Conservation (phyloP, 495 filamentous ascomycete species). For the Aspergillus steynii region DNA sequence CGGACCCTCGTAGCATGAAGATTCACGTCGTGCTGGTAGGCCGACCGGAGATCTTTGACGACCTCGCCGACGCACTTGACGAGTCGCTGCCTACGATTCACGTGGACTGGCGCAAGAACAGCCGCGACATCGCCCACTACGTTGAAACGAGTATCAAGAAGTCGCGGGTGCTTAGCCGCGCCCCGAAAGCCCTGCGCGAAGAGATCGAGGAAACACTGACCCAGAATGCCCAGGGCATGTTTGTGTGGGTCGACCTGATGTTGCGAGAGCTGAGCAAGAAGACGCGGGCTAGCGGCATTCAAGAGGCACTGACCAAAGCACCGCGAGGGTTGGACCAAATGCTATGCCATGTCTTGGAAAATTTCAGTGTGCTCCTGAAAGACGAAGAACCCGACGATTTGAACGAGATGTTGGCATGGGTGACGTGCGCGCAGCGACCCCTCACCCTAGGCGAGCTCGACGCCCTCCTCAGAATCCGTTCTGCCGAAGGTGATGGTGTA, state of each 20-base stretch:
- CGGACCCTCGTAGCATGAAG: background rate
- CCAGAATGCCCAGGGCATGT: slow-evolving; percentile 35
- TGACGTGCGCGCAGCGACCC: slow-evolving; percentile 23
- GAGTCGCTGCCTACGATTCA: slow-evolving; percentile 28
- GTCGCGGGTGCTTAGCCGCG: slow-evolving; percentile 22
- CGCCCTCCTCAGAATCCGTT: slow-evolving; percentile 25
- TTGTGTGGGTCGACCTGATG: slow-evolving; percentile 39
- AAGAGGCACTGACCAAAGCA: slow-evolving; percentile 26
- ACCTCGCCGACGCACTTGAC: slow-evolving; percentile 24
- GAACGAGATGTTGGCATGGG: slow-evolving; percentile 37
- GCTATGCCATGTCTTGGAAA: slow-evolving; percentile 32
- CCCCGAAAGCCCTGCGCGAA: slow-evolving; percentile 19
- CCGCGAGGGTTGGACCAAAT: slow-evolving; percentile 32
- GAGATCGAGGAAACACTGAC: slow-evolving; percentile 32
- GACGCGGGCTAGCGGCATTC: slow-evolving; percentile 25
- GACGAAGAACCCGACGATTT: slow-evolving; percentile 30
- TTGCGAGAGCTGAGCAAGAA: slow-evolving; percentile 33
- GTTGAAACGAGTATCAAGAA: slow-evolving; percentile 29
- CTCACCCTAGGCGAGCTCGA: slow-evolving; percentile 33
- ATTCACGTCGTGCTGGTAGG: slow-evolving; percentile 32
- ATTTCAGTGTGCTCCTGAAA: slow-evolving; percentile 21
- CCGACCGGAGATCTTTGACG: slow-evolving; percentile 28
- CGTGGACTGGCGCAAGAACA: slow-evolving; percentile 32
- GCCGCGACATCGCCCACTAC: slow-evolving; percentile 30
- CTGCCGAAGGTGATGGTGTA: slow-evolving; percentile 30